Base-by-base conservation (phyloP, 345 rosid genomes). In the Murraya paniculata region DNA sequence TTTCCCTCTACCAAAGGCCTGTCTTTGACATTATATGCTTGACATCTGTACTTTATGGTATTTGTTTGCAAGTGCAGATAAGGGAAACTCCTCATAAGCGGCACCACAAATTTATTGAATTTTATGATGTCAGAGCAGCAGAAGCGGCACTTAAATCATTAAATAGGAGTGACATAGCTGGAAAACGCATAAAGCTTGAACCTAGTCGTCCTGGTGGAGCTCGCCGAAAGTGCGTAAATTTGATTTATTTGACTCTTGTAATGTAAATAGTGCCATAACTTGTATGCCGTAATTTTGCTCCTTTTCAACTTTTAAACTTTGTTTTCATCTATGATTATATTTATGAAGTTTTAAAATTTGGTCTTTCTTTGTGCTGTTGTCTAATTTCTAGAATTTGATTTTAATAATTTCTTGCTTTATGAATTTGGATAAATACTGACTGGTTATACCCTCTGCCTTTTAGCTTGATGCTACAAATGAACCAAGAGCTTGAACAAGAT, bases 201-300 rank as follows among this genome's bases (percentile, higher is more conserved):
- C 97, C 91, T 77, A 92, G 97, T 81, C 94, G 97, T 36, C 97
- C 94, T 71, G 97, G 94, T 79, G 97, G 97, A 78, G 91, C 93
- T 72, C 94, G 97, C 68, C 83, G 91, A 71, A 85, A 81, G 91
- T 88, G 61, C 39, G 91, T 84, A 60, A 62, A 77, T 74, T 74
- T 59, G 16, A 64, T 69, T 48, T 61, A 25, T 74, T 71, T 27
- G 27, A 74, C 79, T 73, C 50, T 57, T 74, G 57, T 73, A 19
- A 31, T 53, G 7, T 38, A 9, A 35, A 58, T 77, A 55, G 73
- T 68, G 25, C 55, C 28, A 35, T 76, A 24, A 67, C 62, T 28
- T 66, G 9, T 50, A 14, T 75, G n/a, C n/a, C n/a, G n/a, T 56
- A 28, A 14, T 38, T 71, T 31, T 72, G 7, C 25, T 33, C 33